Percentiles rank a stretch among this genome's conserved stretches.
Evolutionary conservation across 805 yeast species (phyloP).

Genomic region (Pichia nakasei): DNA sequence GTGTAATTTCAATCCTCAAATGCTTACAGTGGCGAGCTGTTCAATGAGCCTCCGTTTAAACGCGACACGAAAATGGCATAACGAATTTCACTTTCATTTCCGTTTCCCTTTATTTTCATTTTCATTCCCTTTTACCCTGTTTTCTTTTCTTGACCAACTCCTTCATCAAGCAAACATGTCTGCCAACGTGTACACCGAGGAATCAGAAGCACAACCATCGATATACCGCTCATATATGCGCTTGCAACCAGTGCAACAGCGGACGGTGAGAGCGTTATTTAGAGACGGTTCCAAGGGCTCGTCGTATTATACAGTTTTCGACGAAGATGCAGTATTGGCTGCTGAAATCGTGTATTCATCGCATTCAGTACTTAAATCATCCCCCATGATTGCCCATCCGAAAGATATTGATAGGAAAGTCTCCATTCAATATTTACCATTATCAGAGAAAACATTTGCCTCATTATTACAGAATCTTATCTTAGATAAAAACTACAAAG

Average conservation of each 20-base stretch:
- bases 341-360: conserved; percentile 85
- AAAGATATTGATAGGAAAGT: conserved; percentile 33
- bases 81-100: too few species aligned
- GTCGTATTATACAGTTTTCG: conserved; percentile 70
- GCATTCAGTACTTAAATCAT: conserved; percentile 60
- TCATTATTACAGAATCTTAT: conserved; percentile 58
- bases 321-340: conserved; percentile 68
- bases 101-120: neutral
- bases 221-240: conserved; percentile 27
- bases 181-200: conserved; percentile 7
- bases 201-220: conserved; percentile 8
- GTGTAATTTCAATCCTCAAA: too few species aligned
- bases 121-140: neutral
- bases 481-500: conserved; percentile 61
- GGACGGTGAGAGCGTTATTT: conserved; percentile 55
- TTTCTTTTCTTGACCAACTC: neutral
- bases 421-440: conserved; percentile 52
- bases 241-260: conserved; percentile 40
- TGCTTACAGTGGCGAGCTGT: too few species aligned
- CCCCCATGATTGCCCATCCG: conserved; percentile 20
- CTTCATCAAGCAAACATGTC: conserved; percentile 2
- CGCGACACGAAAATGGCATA: too few species aligned
- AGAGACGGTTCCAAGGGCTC: conserved; percentile 42
- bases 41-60: too few species aligned
- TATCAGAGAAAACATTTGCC: conserved; percentile 66